Conservation (phyloP, 1,139 yeast species). For the Neolecta irregularis region DNA sequence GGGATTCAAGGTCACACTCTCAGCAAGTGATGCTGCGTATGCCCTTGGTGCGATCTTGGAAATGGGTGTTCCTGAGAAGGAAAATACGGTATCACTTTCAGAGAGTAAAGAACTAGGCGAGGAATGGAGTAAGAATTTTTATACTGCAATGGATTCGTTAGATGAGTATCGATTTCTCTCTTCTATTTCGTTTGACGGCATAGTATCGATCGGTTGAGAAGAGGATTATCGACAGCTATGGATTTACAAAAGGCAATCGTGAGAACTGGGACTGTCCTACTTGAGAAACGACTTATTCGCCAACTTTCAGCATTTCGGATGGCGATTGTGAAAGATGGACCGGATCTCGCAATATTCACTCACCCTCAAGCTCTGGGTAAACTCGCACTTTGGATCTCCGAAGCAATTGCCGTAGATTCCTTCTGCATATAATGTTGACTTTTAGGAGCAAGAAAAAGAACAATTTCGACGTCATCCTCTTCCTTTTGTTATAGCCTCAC, state of each 20-base stretch:
- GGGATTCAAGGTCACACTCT: constrained; percentile 73
- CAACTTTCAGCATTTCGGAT: constrained; percentile 67
- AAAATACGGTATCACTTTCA: constrained; percentile 8
- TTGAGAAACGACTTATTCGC: constrained; percentile 68
- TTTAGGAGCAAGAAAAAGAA: constrained; percentile 13
- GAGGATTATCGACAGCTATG: constrained; percentile 71
- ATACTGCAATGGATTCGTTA: constrained; percentile 92
- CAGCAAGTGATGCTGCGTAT: constrained; percentile 91
- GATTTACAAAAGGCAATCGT: constrained; percentile 71
- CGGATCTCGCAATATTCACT: constrained; percentile 58
- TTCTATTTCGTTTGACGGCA: constrained; percentile 15
- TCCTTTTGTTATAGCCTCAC: constrained; percentile 79
- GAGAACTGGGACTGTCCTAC: constrained; percentile 70
- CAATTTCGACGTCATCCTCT: constrained; percentile 21
- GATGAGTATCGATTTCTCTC: constrained; percentile 25
- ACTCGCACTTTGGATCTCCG: constrained; percentile 81
- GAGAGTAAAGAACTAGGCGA: not conserved
- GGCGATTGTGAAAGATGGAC: constrained; percentile 81
- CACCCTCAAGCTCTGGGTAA: constrained; percentile 77
- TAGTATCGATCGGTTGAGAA: constrained; percentile 43
- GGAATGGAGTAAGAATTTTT: constrained; percentile 73
- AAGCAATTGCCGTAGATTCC: constrained; percentile 21
- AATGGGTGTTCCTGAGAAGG: constrained; percentile 19
- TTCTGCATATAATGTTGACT: not conserved
- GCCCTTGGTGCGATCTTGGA: constrained; percentile 74